Conservation (phyloP, 1,284 basidiomycete species). For the Coniferiporia sulphurascens region DNA sequence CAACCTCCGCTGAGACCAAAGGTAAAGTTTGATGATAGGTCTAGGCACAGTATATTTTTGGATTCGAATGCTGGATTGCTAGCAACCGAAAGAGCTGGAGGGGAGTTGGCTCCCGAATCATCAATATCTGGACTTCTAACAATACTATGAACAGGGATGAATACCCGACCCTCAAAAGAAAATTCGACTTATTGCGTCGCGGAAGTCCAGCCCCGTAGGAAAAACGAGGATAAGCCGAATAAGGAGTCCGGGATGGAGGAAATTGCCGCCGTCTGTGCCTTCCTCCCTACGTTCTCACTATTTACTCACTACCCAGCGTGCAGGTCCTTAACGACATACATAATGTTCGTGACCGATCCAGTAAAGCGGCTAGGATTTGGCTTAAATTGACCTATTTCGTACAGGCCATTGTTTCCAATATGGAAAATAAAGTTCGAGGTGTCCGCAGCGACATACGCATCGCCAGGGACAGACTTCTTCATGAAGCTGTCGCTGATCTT, state of each 20-base stretch:
- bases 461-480: conserved; percentile 37
- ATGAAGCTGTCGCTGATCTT: conserved; percentile 38
- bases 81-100: too few relatives aligned
- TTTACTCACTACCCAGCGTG: not conserved
- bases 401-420: conserved; percentile 40
- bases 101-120: not conserved
- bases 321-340: conserved; percentile 18
- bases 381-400: conserved; percentile 15
- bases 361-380: not conserved
- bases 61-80: not conserved
- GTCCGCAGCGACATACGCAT: conserved; percentile 37
- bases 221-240: not conserved
- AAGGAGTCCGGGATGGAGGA: conserved; percentile 18
- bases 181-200: not conserved
- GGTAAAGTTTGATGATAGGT: conserved; percentile 15
- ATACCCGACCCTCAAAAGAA: not conserved
- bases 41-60: conserved; percentile 2
- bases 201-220: not conserved
- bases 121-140: not conserved
- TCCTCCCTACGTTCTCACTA: not conserved
- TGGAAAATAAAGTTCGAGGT: conserved; percentile 37
- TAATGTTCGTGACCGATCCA: conserved; percentile 4
- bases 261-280: conserved; percentile 8
- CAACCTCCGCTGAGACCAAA: not conserved
- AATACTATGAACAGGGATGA: not conserved